These are phyloP conservation scores for Phytophthora pseudosyringae DNA, from an alignment of 352 stramenopile species.

Conservation along the genomic window DNA sequence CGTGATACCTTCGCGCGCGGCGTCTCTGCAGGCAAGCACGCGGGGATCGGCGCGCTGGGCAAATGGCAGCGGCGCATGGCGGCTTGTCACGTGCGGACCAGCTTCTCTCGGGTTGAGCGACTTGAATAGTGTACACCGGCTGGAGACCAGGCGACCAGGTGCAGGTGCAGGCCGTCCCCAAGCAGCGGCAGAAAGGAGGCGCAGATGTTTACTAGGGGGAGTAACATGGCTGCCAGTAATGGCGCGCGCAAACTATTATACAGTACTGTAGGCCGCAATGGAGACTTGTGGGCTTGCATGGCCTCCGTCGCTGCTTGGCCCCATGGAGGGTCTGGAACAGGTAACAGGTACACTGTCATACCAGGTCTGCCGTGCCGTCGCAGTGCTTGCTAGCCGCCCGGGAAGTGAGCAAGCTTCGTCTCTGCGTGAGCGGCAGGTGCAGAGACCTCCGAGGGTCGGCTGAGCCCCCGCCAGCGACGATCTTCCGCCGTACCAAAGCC, in stretches of 20 bases:
- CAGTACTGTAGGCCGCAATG: constrained; percentile 5
- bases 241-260: neutral
- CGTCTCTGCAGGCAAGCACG: constrained; percentile 9
- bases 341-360: too few relatives aligned
- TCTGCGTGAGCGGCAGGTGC: constrained; percentile 1
- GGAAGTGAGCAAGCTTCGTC: constrained; percentile 11
- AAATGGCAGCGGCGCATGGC: constrained; percentile 9
- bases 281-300: neutral
- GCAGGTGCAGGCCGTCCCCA: constrained; percentile 4
- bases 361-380: neutral
- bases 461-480: constrained; percentile 22
- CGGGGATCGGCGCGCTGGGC: constrained; percentile 16
- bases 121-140: constrained; percentile 34
- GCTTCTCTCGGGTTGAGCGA: constrained; percentile 1
- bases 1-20: constrained; percentile 15
- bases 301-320: neutral
- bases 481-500: constrained; percentile 32
- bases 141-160: constrained; percentile 7
- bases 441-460: constrained; percentile 14
- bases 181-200: constrained; percentile 23
- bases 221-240: constrained; percentile 35
- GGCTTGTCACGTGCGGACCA: constrained; percentile 9
- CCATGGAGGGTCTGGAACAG: too few relatives aligned
- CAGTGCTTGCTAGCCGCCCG: neutral
- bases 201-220: constrained; percentile 28